Evolutionary conservation across 1,139 yeast genomes (phyloP).

Genomic region (Barnettozyma hawaiiensis): DNA sequence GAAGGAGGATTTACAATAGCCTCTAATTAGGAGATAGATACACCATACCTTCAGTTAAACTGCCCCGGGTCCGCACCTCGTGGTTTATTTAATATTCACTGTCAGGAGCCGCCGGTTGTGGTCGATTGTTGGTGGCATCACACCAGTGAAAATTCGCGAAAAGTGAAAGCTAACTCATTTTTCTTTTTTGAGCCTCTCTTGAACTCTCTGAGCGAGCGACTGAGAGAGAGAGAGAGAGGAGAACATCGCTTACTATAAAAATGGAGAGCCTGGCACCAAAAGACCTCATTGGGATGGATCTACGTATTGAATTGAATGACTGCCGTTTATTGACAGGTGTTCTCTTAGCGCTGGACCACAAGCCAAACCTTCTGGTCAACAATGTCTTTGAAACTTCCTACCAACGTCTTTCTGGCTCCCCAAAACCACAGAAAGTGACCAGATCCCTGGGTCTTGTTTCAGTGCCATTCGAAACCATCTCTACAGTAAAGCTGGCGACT

Average conservation of each 20-base stretch:
- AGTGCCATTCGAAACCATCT: slow-evolving; percentile 28
- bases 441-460: slow-evolving; percentile 35
- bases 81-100: too few species aligned
- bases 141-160: too few species aligned
- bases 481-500: slow-evolving; percentile 22
- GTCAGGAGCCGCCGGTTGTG: too few species aligned
- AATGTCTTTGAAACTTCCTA: slow-evolving; percentile 22
- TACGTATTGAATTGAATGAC: slow-evolving; percentile 27
- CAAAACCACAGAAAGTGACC: slow-evolving; percentile 15
- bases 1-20: too few species aligned
- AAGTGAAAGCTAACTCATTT: too few species aligned
- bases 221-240: too few species aligned
- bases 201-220: too few species aligned
- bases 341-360: slow-evolving; percentile 35
- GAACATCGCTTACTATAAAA: background rate
- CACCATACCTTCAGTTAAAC: too few species aligned
- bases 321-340: slow-evolving; percentile 29
- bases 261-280: slow-evolving; percentile 13
- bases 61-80: too few species aligned
- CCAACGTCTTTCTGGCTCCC: slow-evolving; percentile 7
- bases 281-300: slow-evolving; percentile 21
- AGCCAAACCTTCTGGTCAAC: slow-evolving; percentile 32
- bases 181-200: too few species aligned
- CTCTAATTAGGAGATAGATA: too few species aligned
- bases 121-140: too few species aligned